phyloP scores from a whole-genome alignment of 345 rosid species.

The Anastatica hierochuntica region DNA sequence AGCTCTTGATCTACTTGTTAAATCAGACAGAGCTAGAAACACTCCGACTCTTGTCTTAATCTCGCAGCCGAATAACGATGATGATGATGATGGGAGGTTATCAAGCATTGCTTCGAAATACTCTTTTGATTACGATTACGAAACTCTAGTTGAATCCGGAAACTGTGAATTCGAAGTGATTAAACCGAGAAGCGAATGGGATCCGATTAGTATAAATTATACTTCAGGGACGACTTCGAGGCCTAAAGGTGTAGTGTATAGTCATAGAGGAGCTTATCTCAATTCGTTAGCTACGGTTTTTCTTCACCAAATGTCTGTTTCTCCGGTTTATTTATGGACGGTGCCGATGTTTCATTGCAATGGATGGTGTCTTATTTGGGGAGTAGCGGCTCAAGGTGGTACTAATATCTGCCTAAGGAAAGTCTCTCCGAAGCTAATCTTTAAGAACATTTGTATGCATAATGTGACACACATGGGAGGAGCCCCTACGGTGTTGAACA shows the following conservation, averaged over 20 bases:
- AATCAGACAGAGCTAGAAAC: constrained; percentile 21
- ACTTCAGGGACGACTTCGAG: constrained; percentile 84
- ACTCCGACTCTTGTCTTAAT: constrained; percentile 39
- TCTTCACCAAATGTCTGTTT: constrained; percentile 46
- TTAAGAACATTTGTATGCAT: constrained; percentile 42
- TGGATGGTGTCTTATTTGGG: constrained; percentile 89
- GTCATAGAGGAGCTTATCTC: constrained; percentile 82
- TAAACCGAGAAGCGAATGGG: constrained; percentile 56
- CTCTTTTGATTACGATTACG: constrained; percentile 36
- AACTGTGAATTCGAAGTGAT: constrained; percentile 27
- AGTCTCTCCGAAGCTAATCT: constrained; percentile 44
- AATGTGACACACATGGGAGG: constrained; percentile 79
- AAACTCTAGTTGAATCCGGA: constrained; percentile 42
- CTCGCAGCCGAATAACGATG: constrained; percentile 25
- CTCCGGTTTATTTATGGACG: constrained; percentile 72
- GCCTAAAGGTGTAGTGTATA: constrained; percentile 83
- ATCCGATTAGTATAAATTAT: constrained; percentile 69
- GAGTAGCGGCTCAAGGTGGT: constrained; percentile 80
- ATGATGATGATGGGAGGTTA: background rate
- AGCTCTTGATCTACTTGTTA: constrained; percentile 43
- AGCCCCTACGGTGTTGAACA: constrained; percentile 72
- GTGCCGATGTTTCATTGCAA: constrained; percentile 96
- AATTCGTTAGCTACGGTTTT: constrained; percentile 54
- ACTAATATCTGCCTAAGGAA: constrained; percentile 63
- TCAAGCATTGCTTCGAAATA: background rate